Percentiles rank a stretch among this genome's conserved stretches.
Conservation (phyloP, 768 basidiomycete genomes). For the Tulasnella sp. region DNA sequence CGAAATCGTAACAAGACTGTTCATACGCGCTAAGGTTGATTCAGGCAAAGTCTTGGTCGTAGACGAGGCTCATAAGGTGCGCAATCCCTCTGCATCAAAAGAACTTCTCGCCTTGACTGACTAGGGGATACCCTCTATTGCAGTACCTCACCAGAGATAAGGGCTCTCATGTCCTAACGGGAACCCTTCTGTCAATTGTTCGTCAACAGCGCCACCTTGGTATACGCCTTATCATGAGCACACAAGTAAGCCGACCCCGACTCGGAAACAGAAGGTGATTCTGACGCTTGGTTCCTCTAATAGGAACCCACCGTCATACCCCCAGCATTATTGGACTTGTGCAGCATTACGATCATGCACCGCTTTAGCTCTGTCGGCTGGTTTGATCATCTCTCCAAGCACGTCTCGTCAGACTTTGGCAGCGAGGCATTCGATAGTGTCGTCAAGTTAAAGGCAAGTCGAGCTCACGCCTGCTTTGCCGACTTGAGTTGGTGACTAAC, state of each 20-base stretch:
- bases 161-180: constrained; percentile 38
- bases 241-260: constrained; percentile 1
- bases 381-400: constrained; percentile 41
- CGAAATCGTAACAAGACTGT: constrained; percentile 63
- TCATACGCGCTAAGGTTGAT: constrained; percentile 41
- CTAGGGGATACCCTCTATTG: background rate
- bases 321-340: constrained; percentile 20
- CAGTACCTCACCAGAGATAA: constrained; percentile 23
- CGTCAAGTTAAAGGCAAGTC: constrained; percentile 57
- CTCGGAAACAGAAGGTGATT: background rate
- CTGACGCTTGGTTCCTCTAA: background rate
- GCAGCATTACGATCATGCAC: constrained; percentile 17
- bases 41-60: constrained; percentile 23
- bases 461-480: background rate
- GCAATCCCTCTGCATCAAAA: background rate
- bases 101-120: background rate
- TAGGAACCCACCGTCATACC: constrained; percentile 28
- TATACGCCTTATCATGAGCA: constrained; percentile 24
- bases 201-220: constrained; percentile 27
- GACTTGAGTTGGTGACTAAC: background rate
- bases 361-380: background rate
- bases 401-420: constrained; percentile 50
- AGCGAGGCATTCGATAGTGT: constrained; percentile 63
- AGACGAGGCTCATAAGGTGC: constrained; percentile 43
- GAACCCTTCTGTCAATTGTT: constrained; percentile 17